Evolutionary conservation across 257 asterid species (phyloP).

Genomic region (Mitragyna speciosa): DNA sequence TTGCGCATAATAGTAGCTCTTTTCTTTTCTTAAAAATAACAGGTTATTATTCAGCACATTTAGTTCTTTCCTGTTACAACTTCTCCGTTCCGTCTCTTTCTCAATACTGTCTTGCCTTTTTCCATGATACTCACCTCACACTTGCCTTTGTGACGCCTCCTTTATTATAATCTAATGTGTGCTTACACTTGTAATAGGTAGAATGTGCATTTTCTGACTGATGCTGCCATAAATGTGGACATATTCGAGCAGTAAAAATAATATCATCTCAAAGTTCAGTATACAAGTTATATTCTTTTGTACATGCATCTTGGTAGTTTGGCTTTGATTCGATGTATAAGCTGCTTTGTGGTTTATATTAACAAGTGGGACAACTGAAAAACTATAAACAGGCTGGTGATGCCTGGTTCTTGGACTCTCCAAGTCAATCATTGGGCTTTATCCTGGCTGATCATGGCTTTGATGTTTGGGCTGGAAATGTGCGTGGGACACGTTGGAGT

Average conservation of each 20-base stretch:
- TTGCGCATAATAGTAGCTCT: background rate
- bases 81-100: too few species aligned
- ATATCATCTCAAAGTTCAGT: background rate
- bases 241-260: background rate
- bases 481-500: conserved; percentile 99
- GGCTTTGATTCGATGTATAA: too few species aligned
- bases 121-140: background rate
- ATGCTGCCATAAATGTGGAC: background rate
- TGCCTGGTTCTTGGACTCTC: conserved; percentile 91
- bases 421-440: conserved; percentile 81
- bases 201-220: background rate
- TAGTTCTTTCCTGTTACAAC: too few species aligned
- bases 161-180: too few species aligned
- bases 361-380: conserved; percentile 5
- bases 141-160: background rate
- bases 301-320: background rate
- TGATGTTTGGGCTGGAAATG: conserved; percentile 99
- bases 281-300: too few species aligned
- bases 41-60: too few species aligned
- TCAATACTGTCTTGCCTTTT: background rate
- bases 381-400: conserved; percentile 76
- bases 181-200: too few species aligned
- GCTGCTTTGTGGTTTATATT: background rate
- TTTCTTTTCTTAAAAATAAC: too few species aligned
- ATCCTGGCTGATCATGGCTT: conserved; percentile 86